Evolutionary conservation across 139 green algal species (phyloP).

Genomic region (Eudorina sp.): DNA sequence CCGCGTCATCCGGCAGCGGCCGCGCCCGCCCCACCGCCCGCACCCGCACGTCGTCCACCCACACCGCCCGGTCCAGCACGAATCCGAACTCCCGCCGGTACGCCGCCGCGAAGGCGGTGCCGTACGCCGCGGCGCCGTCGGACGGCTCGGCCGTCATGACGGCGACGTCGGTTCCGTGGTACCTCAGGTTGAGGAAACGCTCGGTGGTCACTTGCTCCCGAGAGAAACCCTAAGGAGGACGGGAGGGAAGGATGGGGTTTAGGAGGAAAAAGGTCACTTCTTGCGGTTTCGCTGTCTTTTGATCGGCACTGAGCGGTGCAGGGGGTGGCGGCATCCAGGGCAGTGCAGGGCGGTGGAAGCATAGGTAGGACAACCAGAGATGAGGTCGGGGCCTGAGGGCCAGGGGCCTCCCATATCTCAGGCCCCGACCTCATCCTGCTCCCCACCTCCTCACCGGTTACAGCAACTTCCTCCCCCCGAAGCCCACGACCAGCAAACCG

Average conservation of each 20-base stretch:
- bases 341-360: too few relatives aligned
- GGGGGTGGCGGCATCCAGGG: too few relatives aligned
- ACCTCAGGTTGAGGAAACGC: constrained; percentile 92
- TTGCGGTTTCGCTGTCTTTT: too few relatives aligned
- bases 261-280: neutral
- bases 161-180: constrained; percentile 92
- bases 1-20: constrained; percentile 49
- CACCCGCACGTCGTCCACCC: constrained; percentile 94
- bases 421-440: too few relatives aligned
- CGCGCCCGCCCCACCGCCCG: constrained; percentile 70
- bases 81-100: constrained; percentile 96
- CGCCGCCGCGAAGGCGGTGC: constrained; percentile 40
- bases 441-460: too few relatives aligned
- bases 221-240: constrained; percentile 84
- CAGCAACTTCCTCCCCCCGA: too few relatives aligned
- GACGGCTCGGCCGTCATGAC: constrained; percentile 83
- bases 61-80: constrained; percentile 82
- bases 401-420: too few relatives aligned
- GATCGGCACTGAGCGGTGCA: too few relatives aligned
- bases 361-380: too few relatives aligned
- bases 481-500: too few relatives aligned
- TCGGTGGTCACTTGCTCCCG: constrained; percentile 70
- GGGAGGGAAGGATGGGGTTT: too few relatives aligned
- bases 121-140: constrained; percentile 16
- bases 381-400: too few relatives aligned